Evolutionary conservation across 1,139 yeast genomes (phyloP), one percentile per base, ranked within the genome.

Genomic region (Pichia inconspicua): DNA sequence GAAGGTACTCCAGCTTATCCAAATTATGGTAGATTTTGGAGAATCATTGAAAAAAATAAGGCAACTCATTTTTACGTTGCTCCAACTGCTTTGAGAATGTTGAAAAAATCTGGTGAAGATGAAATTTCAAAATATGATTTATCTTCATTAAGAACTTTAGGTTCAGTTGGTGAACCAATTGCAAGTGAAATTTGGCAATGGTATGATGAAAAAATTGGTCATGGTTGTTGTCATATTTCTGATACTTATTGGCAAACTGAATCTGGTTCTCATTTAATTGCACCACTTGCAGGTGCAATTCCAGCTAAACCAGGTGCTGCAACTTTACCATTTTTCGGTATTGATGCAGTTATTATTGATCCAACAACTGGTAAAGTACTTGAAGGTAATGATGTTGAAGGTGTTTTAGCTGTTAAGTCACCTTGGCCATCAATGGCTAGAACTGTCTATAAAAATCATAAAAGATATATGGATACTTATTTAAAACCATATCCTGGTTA

Each of bases 201-300:
- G 98, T 92, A 90, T 72, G 80, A 87, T 68, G 89, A 87, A 64
- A 78, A 84, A 67, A 84, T 92, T 60, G 98, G 98, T 64, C 85
- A 88, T 66, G 79, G 81, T 53, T 79, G 86, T 65, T 88, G 96
- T 70, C 82, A 78, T 62, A 82, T 92, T 58, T 78, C 92, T 64
- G 98, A 92, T 71, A 92, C 98, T 45, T 89, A 90, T 78, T 92
- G 98, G 98, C 97, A 92, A 73, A 92, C 98, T 30, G 98, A 92
- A 73, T 84, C 96, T 17, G 98, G 98, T 52, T 85, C 97, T 44
- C 97, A 92, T 68, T 78, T 92, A 66, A 88, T 92, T 67, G 92
- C 97, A 41, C 96, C 97, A 59, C 71, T 90, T 61, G 96, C 97
- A 37, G 97, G 97, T 68, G 82, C 87, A 42, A 80, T 87, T 51